These are phyloP conservation scores for Diaporthe sp. DNA, from an alignment of 2,329 filamentous ascomycete genomes.

Conservation along the genomic window DNA sequence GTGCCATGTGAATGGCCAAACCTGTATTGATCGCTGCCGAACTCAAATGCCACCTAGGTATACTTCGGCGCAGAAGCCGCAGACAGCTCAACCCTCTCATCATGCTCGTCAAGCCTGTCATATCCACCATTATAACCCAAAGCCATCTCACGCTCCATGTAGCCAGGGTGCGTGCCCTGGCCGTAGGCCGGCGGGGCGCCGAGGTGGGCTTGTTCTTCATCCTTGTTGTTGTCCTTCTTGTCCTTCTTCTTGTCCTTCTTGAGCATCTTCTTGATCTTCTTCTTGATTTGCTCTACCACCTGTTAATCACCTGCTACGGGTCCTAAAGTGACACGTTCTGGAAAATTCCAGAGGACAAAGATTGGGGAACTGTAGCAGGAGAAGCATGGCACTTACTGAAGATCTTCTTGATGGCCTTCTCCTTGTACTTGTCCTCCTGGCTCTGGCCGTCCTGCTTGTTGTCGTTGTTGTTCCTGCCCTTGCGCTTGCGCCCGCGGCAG, in stretches of 20 bases:
- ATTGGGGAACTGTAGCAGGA: no score
- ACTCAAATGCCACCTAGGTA: background rate
- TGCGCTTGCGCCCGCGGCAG: conserved; percentile 4
- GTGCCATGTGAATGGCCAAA: background rate
- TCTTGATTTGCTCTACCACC: conserved; percentile 6
- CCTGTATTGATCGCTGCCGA: background rate
- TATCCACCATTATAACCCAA: conserved; percentile 6
- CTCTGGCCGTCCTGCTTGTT: conserved; percentile 3
- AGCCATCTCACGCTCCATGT: background rate
- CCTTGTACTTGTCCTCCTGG: conserved; percentile 13
- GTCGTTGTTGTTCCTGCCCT: background rate
- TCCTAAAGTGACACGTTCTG: no score
- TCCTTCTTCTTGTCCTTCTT: conserved; percentile 20
- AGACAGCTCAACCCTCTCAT: background rate
- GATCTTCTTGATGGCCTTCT: background rate
- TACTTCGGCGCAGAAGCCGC: background rate
- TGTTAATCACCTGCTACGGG: no score
- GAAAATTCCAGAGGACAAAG: no score
- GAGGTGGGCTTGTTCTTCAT: background rate
- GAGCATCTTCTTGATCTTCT: conserved; percentile 21
- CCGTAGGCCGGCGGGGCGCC: background rate
- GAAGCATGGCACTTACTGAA: no score
- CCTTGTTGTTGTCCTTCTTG: background rate
- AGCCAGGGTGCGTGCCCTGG: conserved; percentile 7
- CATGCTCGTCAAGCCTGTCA: conserved; percentile 1